Conservation (phyloP, 2,329 filamentous ascomycete species). For the Sclerotinia spermophila region DNA sequence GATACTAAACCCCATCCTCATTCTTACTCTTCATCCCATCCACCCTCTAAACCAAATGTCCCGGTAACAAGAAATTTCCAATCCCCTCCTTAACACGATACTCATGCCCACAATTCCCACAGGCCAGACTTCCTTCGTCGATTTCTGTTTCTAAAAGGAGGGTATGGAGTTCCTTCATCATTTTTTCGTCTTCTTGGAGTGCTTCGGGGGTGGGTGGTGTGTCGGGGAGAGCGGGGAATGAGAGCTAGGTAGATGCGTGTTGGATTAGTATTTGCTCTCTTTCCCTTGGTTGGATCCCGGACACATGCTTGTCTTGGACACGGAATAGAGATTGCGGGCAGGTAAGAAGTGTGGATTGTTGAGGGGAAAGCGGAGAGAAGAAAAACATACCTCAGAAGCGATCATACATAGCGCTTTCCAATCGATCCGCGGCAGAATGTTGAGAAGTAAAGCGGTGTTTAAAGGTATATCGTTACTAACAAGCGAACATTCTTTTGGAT, state of each 20-base stretch:
- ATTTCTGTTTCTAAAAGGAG: slow-evolving; percentile 88
- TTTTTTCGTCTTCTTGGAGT: slow-evolving; percentile 62
- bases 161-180: slow-evolving; percentile 72
- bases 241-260: slow-evolving; percentile 57
- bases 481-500: slow-evolving; percentile 88
- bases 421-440: slow-evolving; percentile 82
- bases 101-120: slow-evolving; percentile 87
- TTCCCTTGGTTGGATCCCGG: slow-evolving; percentile 15
- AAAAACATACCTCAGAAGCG: slow-evolving; percentile 65
- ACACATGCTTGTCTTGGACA: background rate
- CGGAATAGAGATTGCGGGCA: background rate
- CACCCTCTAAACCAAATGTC: slow-evolving; percentile 67
- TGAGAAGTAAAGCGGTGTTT: slow-evolving; percentile 75
- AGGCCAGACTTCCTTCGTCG: slow-evolving; percentile 82
- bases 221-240: slow-evolving; percentile 69
- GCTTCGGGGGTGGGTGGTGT: slow-evolving; percentile 60
- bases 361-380: background rate
- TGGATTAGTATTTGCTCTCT: slow-evolving; percentile 12
- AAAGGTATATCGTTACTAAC: slow-evolving; percentile 79
- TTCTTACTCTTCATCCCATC: background rate
- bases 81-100: slow-evolving; percentile 95
- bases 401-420: slow-evolving; percentile 78
- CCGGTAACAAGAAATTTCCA: slow-evolving; percentile 91
- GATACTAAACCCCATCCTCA: background rate
- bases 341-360: background rate